Base-by-base conservation (phyloP, 768 basidiomycete genomes). In the Exsudoporus frostii region DNA sequence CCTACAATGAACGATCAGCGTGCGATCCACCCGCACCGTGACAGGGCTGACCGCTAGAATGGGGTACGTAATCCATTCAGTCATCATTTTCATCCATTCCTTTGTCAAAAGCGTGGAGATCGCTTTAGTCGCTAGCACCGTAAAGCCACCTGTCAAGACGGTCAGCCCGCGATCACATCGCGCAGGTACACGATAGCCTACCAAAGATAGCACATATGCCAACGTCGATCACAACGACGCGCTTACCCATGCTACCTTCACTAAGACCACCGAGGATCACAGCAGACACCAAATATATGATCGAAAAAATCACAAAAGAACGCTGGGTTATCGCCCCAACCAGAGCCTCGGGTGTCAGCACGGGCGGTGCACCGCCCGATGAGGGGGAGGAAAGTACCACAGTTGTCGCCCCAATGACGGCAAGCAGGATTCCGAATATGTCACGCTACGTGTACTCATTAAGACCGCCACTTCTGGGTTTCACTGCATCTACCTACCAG, bases 121-220 rank as follows among this genome's bases (percentile, higher is more conserved):
- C 0, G 90, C 96, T 65, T 99, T 98, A 9, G 96, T 98, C 1
- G 90, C 83, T 2, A 99, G 76, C 0, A 98, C 96, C 4, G 95
- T 96, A 69, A 93, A 98, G 4, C 90, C 92, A n/a, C 91, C 90
- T 90, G 46, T 22, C 46, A 33, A 41, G 27, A 42, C 37, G 6
- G 40, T 54, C 32, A 49, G 41, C 41, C 17, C 8, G 52, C 24
- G 25, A 45, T 39, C 30, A 8, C 37, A 43, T 50, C 51, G 20
- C 7, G 38, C 25, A 22, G 36, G 19, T 36, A 32, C 29, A 52
- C 5, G 20, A 25, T 48, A 43, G 29, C 74, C 53, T 51, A 87
- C 90, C 90, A 67, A 91, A 92, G 2, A 94, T 69, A 13, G 92
- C 92, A 70, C 92, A 95, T 22, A 95, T 66, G 0, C 90, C 90